Evolutionary conservation across 352 stramenopile species (phyloP).

Genomic region (Globisporangium nunn): DNA sequence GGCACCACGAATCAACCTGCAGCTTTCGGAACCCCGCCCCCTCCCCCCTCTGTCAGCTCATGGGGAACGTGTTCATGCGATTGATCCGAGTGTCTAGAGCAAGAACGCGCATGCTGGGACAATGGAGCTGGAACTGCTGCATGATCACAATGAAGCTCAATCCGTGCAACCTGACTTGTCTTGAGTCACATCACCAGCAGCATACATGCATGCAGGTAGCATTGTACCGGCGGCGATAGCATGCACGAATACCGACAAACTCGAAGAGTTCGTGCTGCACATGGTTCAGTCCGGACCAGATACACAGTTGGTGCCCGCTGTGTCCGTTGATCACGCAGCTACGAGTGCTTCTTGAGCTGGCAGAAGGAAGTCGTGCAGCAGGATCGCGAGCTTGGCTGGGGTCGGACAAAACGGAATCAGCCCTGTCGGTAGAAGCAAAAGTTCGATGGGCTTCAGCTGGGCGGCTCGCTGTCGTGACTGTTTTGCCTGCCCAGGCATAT

Average conservation of each 20-base stretch:
- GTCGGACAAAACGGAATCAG: neutral
- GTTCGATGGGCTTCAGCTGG: neutral
- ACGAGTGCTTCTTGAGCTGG: neutral
- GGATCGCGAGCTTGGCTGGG: constrained; percentile 3
- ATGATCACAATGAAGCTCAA: no score
- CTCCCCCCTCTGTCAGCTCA: no score
- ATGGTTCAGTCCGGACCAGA: neutral
- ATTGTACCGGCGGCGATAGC: neutral
- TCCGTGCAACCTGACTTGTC: no score
- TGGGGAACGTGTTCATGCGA: no score
- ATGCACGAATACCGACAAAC: neutral
- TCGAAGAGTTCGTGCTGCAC: neutral
- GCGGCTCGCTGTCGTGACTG: neutral
- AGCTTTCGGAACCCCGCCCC: no score
- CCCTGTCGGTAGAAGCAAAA: neutral
- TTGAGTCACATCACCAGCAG: no score
- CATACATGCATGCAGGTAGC: no score
- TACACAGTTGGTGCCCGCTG: neutral
- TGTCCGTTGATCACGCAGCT: neutral
- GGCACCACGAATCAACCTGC: no score
- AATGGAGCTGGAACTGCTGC: no score
- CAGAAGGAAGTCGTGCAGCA: constrained; percentile 5
- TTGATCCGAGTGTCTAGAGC: no score
- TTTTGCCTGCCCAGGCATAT: neutral
- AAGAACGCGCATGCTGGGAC: no score